Evolutionary conservation across 805 yeast species (phyloP).

Genomic region (Wickerhamomyces queroliae): DNA sequence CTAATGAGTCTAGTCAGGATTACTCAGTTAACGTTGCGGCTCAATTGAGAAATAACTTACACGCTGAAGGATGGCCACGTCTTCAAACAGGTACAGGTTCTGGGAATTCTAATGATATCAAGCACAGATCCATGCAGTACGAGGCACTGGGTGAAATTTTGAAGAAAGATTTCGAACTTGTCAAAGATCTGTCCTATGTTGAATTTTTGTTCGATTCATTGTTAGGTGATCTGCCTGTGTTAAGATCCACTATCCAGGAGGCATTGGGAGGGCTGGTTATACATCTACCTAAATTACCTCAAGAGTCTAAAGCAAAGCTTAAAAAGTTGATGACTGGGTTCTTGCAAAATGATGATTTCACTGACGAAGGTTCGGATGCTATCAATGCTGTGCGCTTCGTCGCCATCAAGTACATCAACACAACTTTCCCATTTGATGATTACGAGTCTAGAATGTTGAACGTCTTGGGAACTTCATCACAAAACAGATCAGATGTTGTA

Average conservation of each 20-base stretch:
- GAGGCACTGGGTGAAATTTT: constrained; percentile 73
- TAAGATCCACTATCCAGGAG: constrained; percentile 66
- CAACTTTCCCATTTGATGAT: constrained; percentile 62
- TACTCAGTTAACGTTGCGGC: constrained; percentile 41
- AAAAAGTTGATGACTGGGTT: constrained; percentile 31
- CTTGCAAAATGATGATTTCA: constrained; percentile 28
- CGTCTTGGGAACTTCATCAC: constrained; percentile 52
- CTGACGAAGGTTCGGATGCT: constrained; percentile 22
- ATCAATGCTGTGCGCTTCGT: constrained; percentile 53
- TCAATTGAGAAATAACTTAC: constrained; percentile 45
- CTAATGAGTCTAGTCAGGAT: constrained; percentile 11
- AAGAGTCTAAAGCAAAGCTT: constrained; percentile 33
- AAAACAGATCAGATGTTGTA: constrained; percentile 62
- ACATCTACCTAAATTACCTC: constrained; percentile 37
- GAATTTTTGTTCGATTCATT: constrained; percentile 69
- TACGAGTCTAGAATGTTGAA: constrained; percentile 62
- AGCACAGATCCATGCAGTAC: constrained; percentile 60
- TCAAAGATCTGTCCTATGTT: constrained; percentile 43
- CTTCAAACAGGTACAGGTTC: constrained; percentile 32
- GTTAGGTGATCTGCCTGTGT: constrained; percentile 54
- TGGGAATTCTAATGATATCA: constrained; percentile 26
- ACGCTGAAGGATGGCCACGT: constrained; percentile 58
- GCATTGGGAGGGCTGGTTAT: constrained; percentile 55
- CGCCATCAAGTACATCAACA: constrained; percentile 58
- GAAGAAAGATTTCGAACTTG: constrained; percentile 36